Percentiles rank a stretch among this genome's conserved stretches.
phyloP scores from a whole-genome alignment of 2,329 filamentous ascomycete species.

The Trichophyton mentagrophytes region DNA sequence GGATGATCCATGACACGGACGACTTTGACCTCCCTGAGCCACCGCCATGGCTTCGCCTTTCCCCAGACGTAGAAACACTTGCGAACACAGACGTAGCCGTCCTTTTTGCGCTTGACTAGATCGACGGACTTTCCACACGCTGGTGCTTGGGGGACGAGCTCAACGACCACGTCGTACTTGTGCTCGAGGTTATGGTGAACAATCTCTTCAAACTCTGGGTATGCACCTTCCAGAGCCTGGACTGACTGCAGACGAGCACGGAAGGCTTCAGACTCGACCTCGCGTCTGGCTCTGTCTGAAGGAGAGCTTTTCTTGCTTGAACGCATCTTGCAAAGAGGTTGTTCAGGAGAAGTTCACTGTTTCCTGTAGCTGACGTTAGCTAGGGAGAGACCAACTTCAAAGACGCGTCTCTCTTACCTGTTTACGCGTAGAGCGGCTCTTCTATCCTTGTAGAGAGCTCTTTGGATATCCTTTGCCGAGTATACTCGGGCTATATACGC shows the following conservation, averaged over 20 bases:
- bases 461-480: background rate
- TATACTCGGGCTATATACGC: background rate
- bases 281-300: background rate
- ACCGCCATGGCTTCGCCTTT: slow-evolving; percentile 5
- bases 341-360: background rate
- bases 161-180: background rate
- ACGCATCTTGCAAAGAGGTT: background rate
- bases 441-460: background rate
- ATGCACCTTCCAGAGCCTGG: slow-evolving; percentile 1
- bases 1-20: slow-evolving; percentile 6
- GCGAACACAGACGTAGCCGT: slow-evolving; percentile 6
- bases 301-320: background rate
- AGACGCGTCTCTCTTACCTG: background rate
- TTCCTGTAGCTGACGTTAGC: background rate
- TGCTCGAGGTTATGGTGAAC: slow-evolving; percentile 4
- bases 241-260: background rate
- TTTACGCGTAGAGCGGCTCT: background rate
- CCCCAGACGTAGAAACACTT: slow-evolving; percentile 4
- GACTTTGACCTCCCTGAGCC: slow-evolving; percentile 5
- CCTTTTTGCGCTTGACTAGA: slow-evolving; percentile 5
- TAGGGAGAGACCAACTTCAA: background rate
- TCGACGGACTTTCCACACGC: slow-evolving; percentile 1
- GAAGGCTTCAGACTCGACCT: slow-evolving; percentile 3
- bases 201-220: slow-evolving; percentile 4
- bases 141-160: background rate